A percentile compares a stretch with the other conserved stretches of the same genome.
Conservation (phyloP, 192 early-diverging fungal species). For the Thamnidium elegans region DNA sequence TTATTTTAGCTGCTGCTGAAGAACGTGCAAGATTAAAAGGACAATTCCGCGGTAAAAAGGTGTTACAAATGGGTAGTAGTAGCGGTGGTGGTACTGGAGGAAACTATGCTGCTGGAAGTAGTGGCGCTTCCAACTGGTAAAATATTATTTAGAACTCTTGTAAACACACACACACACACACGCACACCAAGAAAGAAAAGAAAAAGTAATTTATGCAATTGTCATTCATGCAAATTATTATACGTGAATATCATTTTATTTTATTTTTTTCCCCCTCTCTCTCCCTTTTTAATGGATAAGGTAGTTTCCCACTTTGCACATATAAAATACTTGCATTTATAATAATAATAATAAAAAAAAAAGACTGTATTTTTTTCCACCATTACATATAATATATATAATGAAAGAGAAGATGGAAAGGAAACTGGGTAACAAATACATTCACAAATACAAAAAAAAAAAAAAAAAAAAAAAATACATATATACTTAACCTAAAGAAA, state of each 20-base stretch:
- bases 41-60: constrained; percentile 16
- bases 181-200: neutral
- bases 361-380: neutral
- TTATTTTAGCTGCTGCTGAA: constrained; percentile 24
- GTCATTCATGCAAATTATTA: neutral
- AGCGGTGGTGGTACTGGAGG: constrained; percentile 6
- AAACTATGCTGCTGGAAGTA: too few relatives aligned
- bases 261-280: too few relatives aligned
- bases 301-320: neutral
- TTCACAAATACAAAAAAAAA: neutral
- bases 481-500: neutral
- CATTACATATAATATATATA: neutral
- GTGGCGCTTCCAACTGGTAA: too few relatives aligned
- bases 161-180: neutral
- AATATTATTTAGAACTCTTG: too few relatives aligned
- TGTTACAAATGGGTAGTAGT: constrained; percentile 35
- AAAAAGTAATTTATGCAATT: neutral
- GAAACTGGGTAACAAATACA: constrained; percentile 1
- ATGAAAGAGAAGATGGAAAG: neutral
- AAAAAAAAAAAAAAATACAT: neutral
- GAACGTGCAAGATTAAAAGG: constrained; percentile 22
- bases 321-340: neutral
- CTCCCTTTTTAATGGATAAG: too few relatives aligned
- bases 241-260: neutral
- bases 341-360: constrained; percentile 1